A percentile compares a stretch with the other conserved stretches of the same genome.
Evolutionary conservation across 169 alveolate species (phyloP).

Genomic region (Plasmodium vinckei): DNA sequence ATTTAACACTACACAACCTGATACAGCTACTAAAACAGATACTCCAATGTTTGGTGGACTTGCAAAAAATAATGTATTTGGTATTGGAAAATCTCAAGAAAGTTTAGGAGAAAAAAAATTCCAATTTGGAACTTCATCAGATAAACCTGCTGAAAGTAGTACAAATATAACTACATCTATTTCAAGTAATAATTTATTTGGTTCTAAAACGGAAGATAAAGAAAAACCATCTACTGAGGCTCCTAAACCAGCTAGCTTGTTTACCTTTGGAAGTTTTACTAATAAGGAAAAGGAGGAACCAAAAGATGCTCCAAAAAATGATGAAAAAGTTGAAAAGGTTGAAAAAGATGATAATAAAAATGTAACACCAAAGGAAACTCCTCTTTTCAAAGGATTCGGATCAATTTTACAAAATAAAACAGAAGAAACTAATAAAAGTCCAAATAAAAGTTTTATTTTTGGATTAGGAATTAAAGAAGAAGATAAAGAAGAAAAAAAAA

Average conservation of each 20-base stretch:
- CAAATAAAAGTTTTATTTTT: neutral
- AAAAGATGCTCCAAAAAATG: neutral
- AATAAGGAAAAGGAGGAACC: neutral
- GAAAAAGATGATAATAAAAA: neutral
- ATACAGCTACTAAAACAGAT: too few species aligned
- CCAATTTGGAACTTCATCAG: slow-evolving; percentile 1
- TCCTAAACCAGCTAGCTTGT: too few species aligned
- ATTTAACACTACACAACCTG: neutral
- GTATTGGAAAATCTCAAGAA: neutral
- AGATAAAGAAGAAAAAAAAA: slow-evolving; percentile 2
- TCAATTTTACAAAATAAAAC: neutral
- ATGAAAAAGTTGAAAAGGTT: neutral
- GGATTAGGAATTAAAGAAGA: neutral
- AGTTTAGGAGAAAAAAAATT: slow-evolving; percentile 21
- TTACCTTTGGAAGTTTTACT: too few species aligned
- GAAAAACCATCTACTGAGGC: too few species aligned
- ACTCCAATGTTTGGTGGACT: neutral
- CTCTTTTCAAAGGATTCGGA: slow-evolving; percentile 7
- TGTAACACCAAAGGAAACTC: too few species aligned
- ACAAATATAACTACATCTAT: too few species aligned
- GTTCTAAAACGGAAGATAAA: too few species aligned
- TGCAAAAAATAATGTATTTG: neutral
- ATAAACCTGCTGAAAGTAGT: neutral
- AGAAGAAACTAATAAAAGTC: neutral
- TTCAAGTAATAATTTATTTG: neutral